Evolutionary conservation across 2,329 filamentous ascomycete species (phyloP), one percentile per base, ranked within the genome.

Genomic region (Fusarium drepaniforme): DNA sequence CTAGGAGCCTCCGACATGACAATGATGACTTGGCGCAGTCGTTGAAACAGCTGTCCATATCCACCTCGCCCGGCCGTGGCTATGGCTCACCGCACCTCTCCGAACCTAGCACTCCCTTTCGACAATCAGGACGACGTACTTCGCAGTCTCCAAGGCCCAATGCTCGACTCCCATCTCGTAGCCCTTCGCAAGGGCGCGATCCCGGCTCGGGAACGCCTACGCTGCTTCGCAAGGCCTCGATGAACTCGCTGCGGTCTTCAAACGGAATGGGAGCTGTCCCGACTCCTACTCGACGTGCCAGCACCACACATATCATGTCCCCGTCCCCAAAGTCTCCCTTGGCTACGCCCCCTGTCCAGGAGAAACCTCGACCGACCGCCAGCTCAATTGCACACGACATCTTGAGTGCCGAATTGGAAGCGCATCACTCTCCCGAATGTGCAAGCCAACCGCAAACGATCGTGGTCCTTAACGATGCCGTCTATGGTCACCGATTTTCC

Each of bases 401-500:
- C 81, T 94, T 97, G 80, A 86, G 87, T 71, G 90, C 88, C 71
- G 94, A 97, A 81, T 83, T 97, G 37, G 86, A 90, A 18, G 83
- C 88, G 8, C 92, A 94, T 78, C 89, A 92, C 67, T 84, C 85
- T 37, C 80, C 80, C 3, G 81, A 84, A 13, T 81, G 83, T 3
- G 82, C 83, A 11, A 80, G 83, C 30, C 75, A 84, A 38, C 83
- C 89, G 13, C 87, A 95, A 70, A 95, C 95, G 0, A 84, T 97
- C 6, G 95, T 98, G 57, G 89, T 99, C 35, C 86, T 99, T 3
- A 95, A 98, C 79, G 97, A 99, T 84, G 92, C 93, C 64, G 98
- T 96, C 83, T 99, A 98, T 81, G 96, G 96, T 28, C 97, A 99
- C 84, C 92, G 95, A 25, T 99, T 92, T 83, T 94, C 96, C 13